phyloP scores from a whole-genome alignment of 345 rosid genomes.

The Citrus cavaleriei region DNA sequence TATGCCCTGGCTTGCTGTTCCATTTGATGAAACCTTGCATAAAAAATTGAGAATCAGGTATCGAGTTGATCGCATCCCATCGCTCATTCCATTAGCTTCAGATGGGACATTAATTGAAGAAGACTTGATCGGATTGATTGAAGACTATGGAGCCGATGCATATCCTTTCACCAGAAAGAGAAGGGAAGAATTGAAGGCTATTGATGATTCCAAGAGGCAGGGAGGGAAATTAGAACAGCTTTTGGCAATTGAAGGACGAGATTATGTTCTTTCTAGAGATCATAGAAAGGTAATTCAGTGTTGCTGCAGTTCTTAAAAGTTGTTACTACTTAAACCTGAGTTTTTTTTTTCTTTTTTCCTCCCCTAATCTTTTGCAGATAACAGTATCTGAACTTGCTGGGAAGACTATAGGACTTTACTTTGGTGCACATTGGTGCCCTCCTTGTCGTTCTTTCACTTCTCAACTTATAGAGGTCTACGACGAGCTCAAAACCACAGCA shows the following conservation, averaged over 20 bases:
- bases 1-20: slow-evolving; percentile 86
- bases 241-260: slow-evolving; percentile 40
- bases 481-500: slow-evolving; percentile 29
- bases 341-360: background rate
- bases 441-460: slow-evolving; percentile 67
- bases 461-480: slow-evolving; percentile 56
- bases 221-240: slow-evolving; percentile 67
- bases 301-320: background rate
- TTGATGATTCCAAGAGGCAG: slow-evolving; percentile 50
- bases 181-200: slow-evolving; percentile 54
- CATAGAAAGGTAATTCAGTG: slow-evolving; percentile 41
- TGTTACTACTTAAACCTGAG: background rate
- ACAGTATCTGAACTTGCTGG: slow-evolving; percentile 55
- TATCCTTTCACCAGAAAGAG: slow-evolving; percentile 63
- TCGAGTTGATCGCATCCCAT: slow-evolving; percentile 53
- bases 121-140: slow-evolving; percentile 53
- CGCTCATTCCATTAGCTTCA: slow-evolving; percentile 44
- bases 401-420: slow-evolving; percentile 71
- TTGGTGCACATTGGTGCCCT: slow-evolving; percentile 78
- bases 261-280: slow-evolving; percentile 42
- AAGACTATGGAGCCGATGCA: slow-evolving; percentile 73
- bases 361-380: slow-evolving; percentile 31
- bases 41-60: slow-evolving; percentile 39
- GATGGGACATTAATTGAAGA: slow-evolving; percentile 44
- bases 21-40: slow-evolving; percentile 43